Evolutionary conservation across 2,329 filamentous ascomycete species (phyloP), one percentile per base, ranked within the genome.

Genomic region (Paraphoma sp.): DNA sequence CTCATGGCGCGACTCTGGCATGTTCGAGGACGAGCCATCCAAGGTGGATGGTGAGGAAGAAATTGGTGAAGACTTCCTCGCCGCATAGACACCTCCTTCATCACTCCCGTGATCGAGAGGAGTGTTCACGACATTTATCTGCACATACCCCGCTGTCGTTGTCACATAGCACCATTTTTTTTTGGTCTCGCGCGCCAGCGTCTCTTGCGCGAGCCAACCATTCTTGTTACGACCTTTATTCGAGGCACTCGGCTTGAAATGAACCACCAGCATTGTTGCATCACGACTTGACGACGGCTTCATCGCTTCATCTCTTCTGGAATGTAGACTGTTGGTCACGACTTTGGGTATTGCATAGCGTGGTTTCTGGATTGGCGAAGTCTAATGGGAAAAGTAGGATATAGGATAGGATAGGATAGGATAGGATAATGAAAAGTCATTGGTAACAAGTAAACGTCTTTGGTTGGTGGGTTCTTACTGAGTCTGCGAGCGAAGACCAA

Each of bases 1-100:
- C 31, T 66, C 69, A 45, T 73, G 68, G 59, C 45, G 51, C 29
- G 74, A 76, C 42, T 75, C 71, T 6, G 74, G 74, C 6, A 71
- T 75, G 49, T 71, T 69, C 17, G 63, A 71, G 16, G 69, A 70
- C 17, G 63, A 64, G 47, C 58, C 33, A 29, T 16, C 51, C 29
- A 48, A 48, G 30, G 36, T 42, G 17, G 51, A 64, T 28, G 51
- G 58, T 1, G 64, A 69, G 44, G 61, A 63, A 2, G 45, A 56
- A 3, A 53, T 55, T 9, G 56, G 44, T 4, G 63, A 64, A n/a
- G 60, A 63, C 14, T 53, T 55, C 11, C 57, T 67, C 50, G 61
- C 57, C 16, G 68, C 58, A n/a, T 67, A 63, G 48, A 45, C 42
- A 31, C 8, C 40, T 42, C 16, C 14, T 16, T 8, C 14, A n/a